phyloP scores from a whole-genome alignment of 345 rosid species.

The Eucalyptus viminalis region DNA sequence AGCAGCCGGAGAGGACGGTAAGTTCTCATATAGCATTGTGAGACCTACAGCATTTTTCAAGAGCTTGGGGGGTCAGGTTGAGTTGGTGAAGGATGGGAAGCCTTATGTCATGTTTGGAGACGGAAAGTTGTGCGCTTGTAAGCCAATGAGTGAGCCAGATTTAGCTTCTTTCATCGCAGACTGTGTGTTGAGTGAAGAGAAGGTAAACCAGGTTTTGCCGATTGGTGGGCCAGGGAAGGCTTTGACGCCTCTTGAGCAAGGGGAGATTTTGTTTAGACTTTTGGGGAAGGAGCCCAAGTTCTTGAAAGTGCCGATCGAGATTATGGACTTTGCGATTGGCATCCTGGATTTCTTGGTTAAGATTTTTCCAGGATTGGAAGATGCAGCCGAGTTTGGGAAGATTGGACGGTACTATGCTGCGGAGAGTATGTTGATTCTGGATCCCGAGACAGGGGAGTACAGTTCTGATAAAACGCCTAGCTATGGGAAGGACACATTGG shows the following conservation, averaged over 20 bases:
- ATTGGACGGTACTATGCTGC: conserved; percentile 94
- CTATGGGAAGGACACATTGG: conserved; percentile 80
- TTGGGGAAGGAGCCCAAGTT: conserved; percentile 77
- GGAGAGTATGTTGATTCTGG: conserved; percentile 86
- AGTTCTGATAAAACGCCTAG: conserved; percentile 84
- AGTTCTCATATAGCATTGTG: conserved; percentile 70
- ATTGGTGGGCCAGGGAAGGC: conserved; percentile 96
- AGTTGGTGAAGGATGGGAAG: conserved; percentile 86
- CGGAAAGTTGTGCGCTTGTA: conserved; percentile 88
- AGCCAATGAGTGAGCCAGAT: conserved; percentile 88
- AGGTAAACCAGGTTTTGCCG: conserved; percentile 66
- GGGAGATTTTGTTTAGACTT: conserved; percentile 65
- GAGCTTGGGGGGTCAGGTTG: conserved; percentile 94
- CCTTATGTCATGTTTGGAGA: conserved; percentile 98
- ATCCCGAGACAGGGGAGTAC: conserved; percentile 78
- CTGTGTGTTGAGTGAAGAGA: conserved; percentile 66
- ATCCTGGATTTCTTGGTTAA: conserved; percentile 56
- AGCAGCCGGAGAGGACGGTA: conserved; percentile 14
- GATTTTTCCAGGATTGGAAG: conserved; percentile 69
- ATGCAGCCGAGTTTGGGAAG: conserved; percentile 94
- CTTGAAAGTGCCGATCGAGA: conserved; percentile 81
- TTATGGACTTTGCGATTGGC: conserved; percentile 83
- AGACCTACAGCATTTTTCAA: conserved; percentile 95
- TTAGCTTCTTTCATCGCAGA: conserved; percentile 73
- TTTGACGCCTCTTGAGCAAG: conserved; percentile 83